phyloP scores from a whole-genome alignment of 495 filamentous ascomycete species.

The Penicillium macrosclerotiorum region DNA sequence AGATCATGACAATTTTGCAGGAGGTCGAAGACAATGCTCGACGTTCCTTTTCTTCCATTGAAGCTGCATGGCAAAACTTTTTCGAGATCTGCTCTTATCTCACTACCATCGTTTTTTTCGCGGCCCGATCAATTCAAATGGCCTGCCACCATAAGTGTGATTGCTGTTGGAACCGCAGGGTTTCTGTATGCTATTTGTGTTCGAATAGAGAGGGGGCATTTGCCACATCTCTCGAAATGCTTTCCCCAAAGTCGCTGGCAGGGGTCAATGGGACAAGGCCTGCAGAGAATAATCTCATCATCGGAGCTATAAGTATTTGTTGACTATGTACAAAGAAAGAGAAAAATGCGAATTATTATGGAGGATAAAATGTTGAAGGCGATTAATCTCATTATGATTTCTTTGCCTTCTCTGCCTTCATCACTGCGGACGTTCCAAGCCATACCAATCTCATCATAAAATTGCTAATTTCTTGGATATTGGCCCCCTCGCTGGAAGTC shows the following conservation, averaged over 20 bases:
- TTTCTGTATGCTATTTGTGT: conserved; percentile 48
- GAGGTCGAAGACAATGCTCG: conserved; percentile 43
- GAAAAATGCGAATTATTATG: too few relatives aligned
- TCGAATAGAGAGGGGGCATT: conserved; percentile 47
- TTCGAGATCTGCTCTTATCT: conserved; percentile 57
- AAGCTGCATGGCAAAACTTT: conserved; percentile 54
- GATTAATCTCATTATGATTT: too few relatives aligned
- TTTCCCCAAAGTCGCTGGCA: too few relatives aligned
- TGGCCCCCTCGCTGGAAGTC: conserved; percentile 1
- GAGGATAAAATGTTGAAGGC: too few relatives aligned
- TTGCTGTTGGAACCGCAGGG: conserved; percentile 37
- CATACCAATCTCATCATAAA: conserved; percentile 18
- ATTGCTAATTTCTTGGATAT: conserved; percentile 3
- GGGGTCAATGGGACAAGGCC: too few relatives aligned
- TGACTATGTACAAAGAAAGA: too few relatives aligned
- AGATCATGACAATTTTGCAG: conserved; percentile 11
- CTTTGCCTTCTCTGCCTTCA: conserved; percentile 6
- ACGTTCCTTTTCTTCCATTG: conserved; percentile 53
- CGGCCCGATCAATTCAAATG: conserved; percentile 50
- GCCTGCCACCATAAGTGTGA: conserved; percentile 45
- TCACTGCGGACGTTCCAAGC: conserved; percentile 20
- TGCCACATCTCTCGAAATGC: conserved; percentile 40
- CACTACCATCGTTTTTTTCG: conserved; percentile 49
- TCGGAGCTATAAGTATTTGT: too few relatives aligned
- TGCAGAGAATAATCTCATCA: too few relatives aligned